Conservation (phyloP, 2,329 filamentous ascomycete genomes). For the Metarhizium sp. region DNA sequence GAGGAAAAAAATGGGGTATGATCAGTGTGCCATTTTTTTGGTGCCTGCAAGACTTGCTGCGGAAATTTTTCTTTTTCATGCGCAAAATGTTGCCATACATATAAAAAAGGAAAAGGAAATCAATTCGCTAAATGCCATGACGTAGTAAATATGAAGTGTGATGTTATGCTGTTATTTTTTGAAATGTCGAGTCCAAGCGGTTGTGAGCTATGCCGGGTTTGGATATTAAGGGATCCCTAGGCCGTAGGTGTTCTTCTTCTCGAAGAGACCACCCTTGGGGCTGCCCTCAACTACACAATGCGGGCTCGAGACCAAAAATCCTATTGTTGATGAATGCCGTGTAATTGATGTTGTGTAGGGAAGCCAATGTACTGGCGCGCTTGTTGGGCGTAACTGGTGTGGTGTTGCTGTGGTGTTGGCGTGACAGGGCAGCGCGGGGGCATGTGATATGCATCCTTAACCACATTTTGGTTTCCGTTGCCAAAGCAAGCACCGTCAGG, state of each 20-base stretch:
- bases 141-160: constrained; percentile 14
- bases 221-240: neutral
- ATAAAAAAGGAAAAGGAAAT: constrained; percentile 21
- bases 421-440: constrained; percentile 53
- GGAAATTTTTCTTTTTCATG: constrained; percentile 17
- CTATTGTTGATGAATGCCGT: constrained; percentile 32
- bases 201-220: neutral
- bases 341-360: constrained; percentile 26
- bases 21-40: constrained; percentile 28
- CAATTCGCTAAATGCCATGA: constrained; percentile 38
- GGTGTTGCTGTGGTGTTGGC: constrained; percentile 44
- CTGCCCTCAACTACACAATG: neutral
- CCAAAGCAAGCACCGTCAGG: constrained; percentile 57
- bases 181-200: neutral
- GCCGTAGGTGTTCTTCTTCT: constrained; percentile 9
- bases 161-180: neutral
- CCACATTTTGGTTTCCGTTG: constrained; percentile 22
- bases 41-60: constrained; percentile 29
- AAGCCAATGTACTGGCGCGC: constrained; percentile 27
- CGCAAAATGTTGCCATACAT: constrained; percentile 12
- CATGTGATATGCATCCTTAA: constrained; percentile 37
- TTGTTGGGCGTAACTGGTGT: constrained; percentile 23
- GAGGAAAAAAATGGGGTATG: constrained; percentile 23
- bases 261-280: neutral
- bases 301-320: neutral